These are phyloP conservation scores for Wickerhamomyces alni DNA, from an alignment of 805 yeast species.

Conservation along the genomic window DNA sequence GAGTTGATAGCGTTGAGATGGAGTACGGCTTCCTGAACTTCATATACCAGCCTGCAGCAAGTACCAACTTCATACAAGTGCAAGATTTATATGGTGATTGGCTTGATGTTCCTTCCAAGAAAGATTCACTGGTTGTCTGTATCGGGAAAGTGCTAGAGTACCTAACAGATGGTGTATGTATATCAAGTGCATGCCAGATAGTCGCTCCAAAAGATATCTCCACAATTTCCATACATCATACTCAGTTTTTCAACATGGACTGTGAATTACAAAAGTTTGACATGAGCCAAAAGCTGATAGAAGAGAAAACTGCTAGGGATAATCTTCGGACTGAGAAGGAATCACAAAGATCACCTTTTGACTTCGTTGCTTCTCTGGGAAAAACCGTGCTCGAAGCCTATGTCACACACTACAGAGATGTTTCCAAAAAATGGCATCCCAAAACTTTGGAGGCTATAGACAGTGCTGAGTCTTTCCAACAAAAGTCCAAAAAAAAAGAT, in stretches of 20 bases:
- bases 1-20: slow-evolving; percentile 36
- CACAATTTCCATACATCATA: slow-evolving; percentile 37
- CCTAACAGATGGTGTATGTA: slow-evolving; percentile 38
- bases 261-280: slow-evolving; percentile 26
- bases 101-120: slow-evolving; percentile 31
- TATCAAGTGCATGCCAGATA: slow-evolving; percentile 39
- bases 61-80: slow-evolving; percentile 29
- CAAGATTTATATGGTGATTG: slow-evolving; percentile 40
- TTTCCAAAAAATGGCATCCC: slow-evolving; percentile 37
- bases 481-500: background rate
- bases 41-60: slow-evolving; percentile 28
- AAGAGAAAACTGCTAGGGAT: slow-evolving; percentile 32
- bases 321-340: slow-evolving; percentile 21
- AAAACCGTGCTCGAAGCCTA: slow-evolving; percentile 35
- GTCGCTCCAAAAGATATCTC: slow-evolving; percentile 12
- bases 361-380: slow-evolving; percentile 32
- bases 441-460: slow-evolving; percentile 28
- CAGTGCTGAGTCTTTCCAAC: background rate
- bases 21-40: slow-evolving; percentile 35
- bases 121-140: slow-evolving; percentile 32
- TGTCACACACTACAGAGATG: slow-evolving; percentile 38
- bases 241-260: slow-evolving; percentile 36
- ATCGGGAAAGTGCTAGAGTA: slow-evolving; percentile 41
- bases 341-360: slow-evolving; percentile 35
- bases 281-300: slow-evolving; percentile 26